These are phyloP conservation scores for Bipolaris victoriae DNA, from an alignment of 2,329 filamentous ascomycete species.

Conservation along the genomic window DNA sequence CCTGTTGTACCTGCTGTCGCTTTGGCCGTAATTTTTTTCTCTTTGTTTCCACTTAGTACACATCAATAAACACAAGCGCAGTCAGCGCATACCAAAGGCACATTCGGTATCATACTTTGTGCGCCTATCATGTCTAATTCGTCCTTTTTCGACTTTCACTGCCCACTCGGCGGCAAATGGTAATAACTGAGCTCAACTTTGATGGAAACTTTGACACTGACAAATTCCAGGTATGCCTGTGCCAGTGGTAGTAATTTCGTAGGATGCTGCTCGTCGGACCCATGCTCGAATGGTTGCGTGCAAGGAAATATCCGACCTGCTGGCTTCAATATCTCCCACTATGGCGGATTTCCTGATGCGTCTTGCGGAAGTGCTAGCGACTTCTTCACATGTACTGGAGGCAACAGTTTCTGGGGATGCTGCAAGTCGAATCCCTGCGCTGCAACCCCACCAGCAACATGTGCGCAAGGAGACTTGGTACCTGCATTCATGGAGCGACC, in stretches of 20 bases:
- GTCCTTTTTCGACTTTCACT: constrained; percentile 28
- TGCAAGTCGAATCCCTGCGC: constrained; percentile 46
- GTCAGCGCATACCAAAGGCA: neutral
- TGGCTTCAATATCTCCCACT: constrained; percentile 42
- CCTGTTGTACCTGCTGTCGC: constrained; percentile 14
- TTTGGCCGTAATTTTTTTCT: constrained; percentile 8
- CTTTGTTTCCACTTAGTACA: constrained; percentile 1
- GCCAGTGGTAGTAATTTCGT: constrained; percentile 43
- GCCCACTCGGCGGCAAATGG: constrained; percentile 31
- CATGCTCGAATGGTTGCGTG: constrained; percentile 49
- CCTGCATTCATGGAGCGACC: constrained; percentile 33
- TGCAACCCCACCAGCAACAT: constrained; percentile 25
- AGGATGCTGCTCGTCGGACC: constrained; percentile 50
- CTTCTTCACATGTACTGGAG: constrained; percentile 48
- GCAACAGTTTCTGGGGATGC: constrained; percentile 23
- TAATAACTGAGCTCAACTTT: constrained; percentile 10
- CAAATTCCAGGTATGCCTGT: constrained; percentile 32
- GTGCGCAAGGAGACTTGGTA: constrained; percentile 36
- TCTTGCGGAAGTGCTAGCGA: constrained; percentile 35
- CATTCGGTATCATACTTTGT: neutral
- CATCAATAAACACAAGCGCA: neutral
- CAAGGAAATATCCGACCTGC: constrained; percentile 40
- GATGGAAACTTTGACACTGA: constrained; percentile 10
- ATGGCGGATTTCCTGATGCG: constrained; percentile 43
- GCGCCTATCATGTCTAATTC: constrained; percentile 11